phyloP scores from a whole-genome alignment of 2,329 filamentous ascomycete species.

The Aurifilum marmelostoma region DNA sequence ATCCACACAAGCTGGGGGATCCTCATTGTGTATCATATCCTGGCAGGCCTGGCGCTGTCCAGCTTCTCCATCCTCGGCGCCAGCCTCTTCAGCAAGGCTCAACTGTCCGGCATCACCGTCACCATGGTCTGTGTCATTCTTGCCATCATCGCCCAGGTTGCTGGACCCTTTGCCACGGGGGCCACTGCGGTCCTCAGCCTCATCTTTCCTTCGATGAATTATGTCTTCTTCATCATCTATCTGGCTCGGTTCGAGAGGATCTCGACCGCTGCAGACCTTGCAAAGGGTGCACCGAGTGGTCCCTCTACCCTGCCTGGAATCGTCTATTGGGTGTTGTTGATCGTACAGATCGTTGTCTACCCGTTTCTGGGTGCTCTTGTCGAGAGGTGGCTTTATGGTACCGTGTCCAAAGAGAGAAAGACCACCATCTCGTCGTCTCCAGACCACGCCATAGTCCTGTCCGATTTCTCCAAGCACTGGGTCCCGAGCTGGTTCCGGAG shows the following conservation, averaged over 20 bases:
- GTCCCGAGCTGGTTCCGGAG: constrained; percentile 62
- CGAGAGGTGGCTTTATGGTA: constrained; percentile 77
- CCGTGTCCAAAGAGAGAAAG: constrained; percentile 61
- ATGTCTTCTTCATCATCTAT: constrained; percentile 76
- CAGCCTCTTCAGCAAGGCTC: constrained; percentile 82
- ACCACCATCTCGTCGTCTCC: constrained; percentile 25
- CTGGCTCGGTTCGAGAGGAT: constrained; percentile 76
- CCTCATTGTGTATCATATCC: constrained; percentile 73
- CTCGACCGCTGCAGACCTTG: constrained; percentile 62
- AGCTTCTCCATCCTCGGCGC: constrained; percentile 82
- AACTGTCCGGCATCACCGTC: constrained; percentile 82
- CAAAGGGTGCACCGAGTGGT: constrained; percentile 63
- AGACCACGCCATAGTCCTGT: constrained; percentile 67
- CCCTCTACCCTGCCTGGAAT: constrained; percentile 59
- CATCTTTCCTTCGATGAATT: constrained; percentile 86
- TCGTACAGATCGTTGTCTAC: constrained; percentile 78
- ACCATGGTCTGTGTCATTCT: constrained; percentile 74
- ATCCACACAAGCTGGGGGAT: constrained; percentile 64
- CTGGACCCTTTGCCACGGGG: constrained; percentile 63
- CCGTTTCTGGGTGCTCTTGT: constrained; percentile 75
- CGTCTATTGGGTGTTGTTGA: constrained; percentile 68
- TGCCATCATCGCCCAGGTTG: constrained; percentile 79
- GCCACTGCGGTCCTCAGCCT: constrained; percentile 72
- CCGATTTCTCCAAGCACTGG: constrained; percentile 79
- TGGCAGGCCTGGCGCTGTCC: constrained; percentile 75